Conservation (phyloP, 2,329 filamentous ascomycete species). For the Neopestalotiopsis sp. region DNA sequence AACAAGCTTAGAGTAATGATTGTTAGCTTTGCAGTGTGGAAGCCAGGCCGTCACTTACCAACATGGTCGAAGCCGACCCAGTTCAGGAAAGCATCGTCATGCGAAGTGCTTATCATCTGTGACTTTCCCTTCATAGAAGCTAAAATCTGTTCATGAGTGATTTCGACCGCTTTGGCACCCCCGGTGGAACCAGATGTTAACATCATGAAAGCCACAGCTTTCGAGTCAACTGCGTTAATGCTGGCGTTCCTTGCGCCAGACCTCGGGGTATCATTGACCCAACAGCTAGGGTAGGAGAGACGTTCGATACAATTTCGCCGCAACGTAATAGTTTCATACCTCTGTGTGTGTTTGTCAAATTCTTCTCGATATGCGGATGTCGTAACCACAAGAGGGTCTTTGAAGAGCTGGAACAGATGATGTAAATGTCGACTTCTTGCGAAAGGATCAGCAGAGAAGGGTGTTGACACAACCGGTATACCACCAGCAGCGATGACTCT, state of each 20-base stretch:
- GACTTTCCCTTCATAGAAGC: constrained; percentile 40
- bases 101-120: constrained; percentile 28
- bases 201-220: constrained; percentile 43
- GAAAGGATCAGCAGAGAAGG: constrained; percentile 8
- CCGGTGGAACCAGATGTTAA: constrained; percentile 51
- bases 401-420: constrained; percentile 7
- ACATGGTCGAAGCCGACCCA: constrained; percentile 37
- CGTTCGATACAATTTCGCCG: too few species aligned
- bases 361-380: not conserved
- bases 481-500: constrained; percentile 18
- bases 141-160: constrained; percentile 43
- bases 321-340: not conserved
- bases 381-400: constrained; percentile 6
- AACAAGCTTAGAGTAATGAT: constrained; percentile 45
- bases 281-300: not conserved
- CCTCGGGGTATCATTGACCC: not conserved
- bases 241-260: not conserved
- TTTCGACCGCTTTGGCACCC: constrained; percentile 46
- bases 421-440: constrained; percentile 13
- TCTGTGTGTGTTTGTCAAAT: not conserved
- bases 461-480: constrained; percentile 19
- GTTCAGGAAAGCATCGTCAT: constrained; percentile 39
- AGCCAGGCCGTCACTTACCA: constrained; percentile 22
- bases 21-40: not conserved
- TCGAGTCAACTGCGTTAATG: not conserved